Conservation (phyloP, 805 yeast species). For the Saccharomycopsis guyanensis region DNA sequence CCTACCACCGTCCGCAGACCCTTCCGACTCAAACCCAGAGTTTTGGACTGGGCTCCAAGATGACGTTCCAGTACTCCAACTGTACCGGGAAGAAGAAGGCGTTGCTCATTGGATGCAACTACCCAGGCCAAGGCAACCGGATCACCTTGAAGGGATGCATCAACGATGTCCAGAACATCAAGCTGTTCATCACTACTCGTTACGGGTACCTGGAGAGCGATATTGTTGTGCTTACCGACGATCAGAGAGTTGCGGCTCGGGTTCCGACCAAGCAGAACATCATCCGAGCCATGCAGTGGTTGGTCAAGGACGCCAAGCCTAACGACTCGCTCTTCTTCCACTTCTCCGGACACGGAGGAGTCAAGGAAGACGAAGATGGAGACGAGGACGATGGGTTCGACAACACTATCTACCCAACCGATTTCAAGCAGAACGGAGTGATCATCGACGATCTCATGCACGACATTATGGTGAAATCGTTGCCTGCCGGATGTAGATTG, state of each 20-base stretch:
- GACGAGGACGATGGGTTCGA: conserved; percentile 73
- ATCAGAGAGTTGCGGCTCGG: conserved; percentile 37
- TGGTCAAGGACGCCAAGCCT: conserved; percentile 62
- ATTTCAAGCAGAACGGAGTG: conserved; percentile 58
- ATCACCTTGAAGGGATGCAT: conserved; percentile 70
- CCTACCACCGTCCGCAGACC: background rate
- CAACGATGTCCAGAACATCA: conserved; percentile 58
- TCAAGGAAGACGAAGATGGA: conserved; percentile 57
- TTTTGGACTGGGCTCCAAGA: conserved; percentile 20
- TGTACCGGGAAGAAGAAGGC: conserved; percentile 73
- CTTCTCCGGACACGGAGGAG: conserved; percentile 85
- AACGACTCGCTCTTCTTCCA: conserved; percentile 78
- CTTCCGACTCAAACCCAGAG: background rate
- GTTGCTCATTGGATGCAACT: conserved; percentile 69
- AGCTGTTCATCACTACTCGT: conserved; percentile 32
- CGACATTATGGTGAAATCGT: conserved; percentile 49
- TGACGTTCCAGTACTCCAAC: conserved; percentile 51
- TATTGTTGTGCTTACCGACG: conserved; percentile 56
- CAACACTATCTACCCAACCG: conserved; percentile 67
- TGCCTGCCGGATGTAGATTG: conserved; percentile 57
- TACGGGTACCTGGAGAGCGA: conserved; percentile 47
- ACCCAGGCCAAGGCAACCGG: conserved; percentile 43
- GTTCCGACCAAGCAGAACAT: conserved; percentile 68
- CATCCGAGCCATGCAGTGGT: conserved; percentile 75
- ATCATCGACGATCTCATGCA: conserved; percentile 69